phyloP scores from a whole-genome alignment of 768 basidiomycete species.

The Pleurotus citrinopileatus region DNA sequence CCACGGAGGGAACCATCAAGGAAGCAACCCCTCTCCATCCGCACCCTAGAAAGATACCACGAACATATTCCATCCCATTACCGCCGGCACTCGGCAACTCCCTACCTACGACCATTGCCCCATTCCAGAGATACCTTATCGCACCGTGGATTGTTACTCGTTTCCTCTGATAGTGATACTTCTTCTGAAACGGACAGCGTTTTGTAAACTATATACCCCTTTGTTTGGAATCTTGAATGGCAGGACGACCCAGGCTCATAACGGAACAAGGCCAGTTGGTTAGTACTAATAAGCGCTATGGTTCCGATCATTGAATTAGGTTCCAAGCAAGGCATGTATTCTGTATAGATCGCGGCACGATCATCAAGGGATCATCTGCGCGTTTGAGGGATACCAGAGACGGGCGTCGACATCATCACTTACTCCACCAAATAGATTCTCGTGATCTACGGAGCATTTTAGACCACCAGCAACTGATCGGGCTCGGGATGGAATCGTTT shows the following conservation, averaged over 20 bases:
- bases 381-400: background rate
- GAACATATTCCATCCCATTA: background rate
- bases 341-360: background rate
- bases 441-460: too few species aligned
- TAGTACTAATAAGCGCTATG: background rate
- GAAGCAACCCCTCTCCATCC: background rate
- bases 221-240: background rate
- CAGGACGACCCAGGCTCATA: background rate
- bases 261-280: background rate
- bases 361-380: background rate
- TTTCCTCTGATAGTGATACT: background rate
- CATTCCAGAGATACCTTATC: background rate
- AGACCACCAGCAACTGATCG: too few species aligned
- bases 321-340: background rate
- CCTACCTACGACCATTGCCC: background rate
- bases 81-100: background rate
- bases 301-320: background rate
- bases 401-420: too few species aligned
- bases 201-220: background rate
- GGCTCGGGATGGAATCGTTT: too few species aligned
- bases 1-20: background rate
- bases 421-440: too few species aligned
- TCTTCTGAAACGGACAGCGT: constrained; percentile 7
- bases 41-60: background rate
- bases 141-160: background rate